Base-by-base conservation (phyloP, 2,329 filamentous ascomycete species). In the Rutstroemia sp. region DNA sequence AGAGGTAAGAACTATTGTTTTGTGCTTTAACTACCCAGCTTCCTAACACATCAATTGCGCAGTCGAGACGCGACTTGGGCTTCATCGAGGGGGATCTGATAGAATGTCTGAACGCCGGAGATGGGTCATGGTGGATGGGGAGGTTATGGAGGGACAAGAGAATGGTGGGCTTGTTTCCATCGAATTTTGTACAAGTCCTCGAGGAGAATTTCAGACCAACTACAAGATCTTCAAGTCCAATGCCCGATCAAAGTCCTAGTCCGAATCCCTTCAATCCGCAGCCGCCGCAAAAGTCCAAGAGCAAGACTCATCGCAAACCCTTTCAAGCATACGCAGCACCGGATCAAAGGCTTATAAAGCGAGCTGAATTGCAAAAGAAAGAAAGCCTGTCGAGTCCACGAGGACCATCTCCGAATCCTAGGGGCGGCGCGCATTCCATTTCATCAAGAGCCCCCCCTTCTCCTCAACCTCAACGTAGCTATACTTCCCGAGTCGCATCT, bases 81-180 rank as follows among this genome's bases (percentile, higher is more conserved):
- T 99, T 99, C 73, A 88, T 99, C 64, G 94, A 99, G 73, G 94
- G 94, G 61, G 94, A 99, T 73, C 74, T 99, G 63, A 99, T 99
- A 71, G 94, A 99, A 81, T 96, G 92, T 69, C 79, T 99, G 53
- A 99, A 99, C 71, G 94, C 94, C 19, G 94, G 94, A 61, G 94
- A 99, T 74, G 94, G 94, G 52, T 92, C 89, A 48, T 99, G 94
- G 94, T 99, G 94, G 94, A 96, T 92, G 74, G 94, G 94, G 48
- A 84, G 92, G 61, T 75, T 99, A 69, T 89, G 86, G 69, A 84
- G 94, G 65, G 94, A 99, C 73, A 87, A 88, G 71, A 84, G 92
- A 68, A 91, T 92, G 67, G 86, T 96, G 66, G 94, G 94, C 54
- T 78, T 94, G 19, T 99, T 99, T 68, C 94, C 94, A 0, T 96